Evolutionary conservation across 805 yeast genomes (phyloP).

Genomic region (Candida awuae): DNA sequence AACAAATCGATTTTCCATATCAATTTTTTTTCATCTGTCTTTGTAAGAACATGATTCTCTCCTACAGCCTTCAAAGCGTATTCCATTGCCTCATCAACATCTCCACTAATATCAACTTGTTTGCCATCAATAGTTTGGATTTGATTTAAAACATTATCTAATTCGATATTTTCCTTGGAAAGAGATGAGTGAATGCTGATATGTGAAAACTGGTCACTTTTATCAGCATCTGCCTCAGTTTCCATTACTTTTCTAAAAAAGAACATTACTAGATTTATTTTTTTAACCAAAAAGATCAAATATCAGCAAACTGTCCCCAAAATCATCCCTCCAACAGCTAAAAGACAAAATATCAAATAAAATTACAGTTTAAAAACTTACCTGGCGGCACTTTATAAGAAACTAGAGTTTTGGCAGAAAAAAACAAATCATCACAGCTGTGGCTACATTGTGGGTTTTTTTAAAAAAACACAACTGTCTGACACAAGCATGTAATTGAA

Average conservation of each 20-base stretch:
- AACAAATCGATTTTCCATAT: constrained; percentile 40
- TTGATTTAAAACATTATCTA: constrained; percentile 4
- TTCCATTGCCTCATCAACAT: constrained; percentile 8
- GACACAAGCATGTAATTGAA: no score
- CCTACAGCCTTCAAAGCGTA: neutral
- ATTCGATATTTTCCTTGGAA: constrained; percentile 11
- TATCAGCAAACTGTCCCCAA: no score
- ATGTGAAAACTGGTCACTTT: neutral
- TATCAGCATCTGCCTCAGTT: neutral
- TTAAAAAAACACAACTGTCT: no score
- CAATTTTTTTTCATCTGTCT: constrained; percentile 5
- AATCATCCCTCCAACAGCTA: no score
- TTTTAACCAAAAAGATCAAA: no score
- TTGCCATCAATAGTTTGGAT: constrained; percentile 10
- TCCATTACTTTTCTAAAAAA: neutral
- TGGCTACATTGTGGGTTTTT: no score
- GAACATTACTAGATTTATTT: no score
- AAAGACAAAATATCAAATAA: no score
- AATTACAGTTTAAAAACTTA: no score
- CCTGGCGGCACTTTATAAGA: no score
- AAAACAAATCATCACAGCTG: no score
- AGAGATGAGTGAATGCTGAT: constrained; percentile 8
- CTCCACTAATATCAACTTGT: constrained; percentile 8
- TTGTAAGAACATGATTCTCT: neutral
- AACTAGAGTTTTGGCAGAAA: no score